phyloP scores from a whole-genome alignment of 371 early-diverging fungal species.

The Haplosporangium sp. region DNA sequence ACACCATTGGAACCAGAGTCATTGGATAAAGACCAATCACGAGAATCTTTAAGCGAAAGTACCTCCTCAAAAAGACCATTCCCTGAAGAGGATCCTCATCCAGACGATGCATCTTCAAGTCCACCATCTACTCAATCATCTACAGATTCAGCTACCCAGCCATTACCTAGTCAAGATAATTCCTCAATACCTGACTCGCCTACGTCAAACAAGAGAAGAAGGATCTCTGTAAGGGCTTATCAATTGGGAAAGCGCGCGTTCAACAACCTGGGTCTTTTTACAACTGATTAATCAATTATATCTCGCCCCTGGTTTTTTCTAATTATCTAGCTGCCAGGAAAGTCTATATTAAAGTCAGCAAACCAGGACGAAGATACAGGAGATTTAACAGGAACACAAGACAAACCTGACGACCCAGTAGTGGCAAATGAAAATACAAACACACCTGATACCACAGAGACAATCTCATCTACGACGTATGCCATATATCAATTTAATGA shows the following conservation, averaged over 20 bases:
- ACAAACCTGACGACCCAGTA: constrained; percentile 2
- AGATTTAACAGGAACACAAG: constrained; percentile 18
- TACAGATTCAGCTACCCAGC: constrained; percentile 1
- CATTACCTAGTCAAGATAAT: constrained; percentile 7
- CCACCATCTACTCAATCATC: constrained; percentile 4
- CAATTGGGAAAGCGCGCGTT: not conserved
- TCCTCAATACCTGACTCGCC: constrained; percentile 6
- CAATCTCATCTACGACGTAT: constrained; percentile 38
- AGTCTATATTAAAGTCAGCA: constrained; percentile 36
- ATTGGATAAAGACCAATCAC: not conserved
- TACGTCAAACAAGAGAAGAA: constrained; percentile 30
- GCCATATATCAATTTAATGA: not conserved
- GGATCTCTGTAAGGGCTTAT: constrained; percentile 32
- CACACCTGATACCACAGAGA: constrained; percentile 27
- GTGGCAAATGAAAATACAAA: not conserved
- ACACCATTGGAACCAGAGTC: not conserved
- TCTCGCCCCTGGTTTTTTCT: too few species aligned
- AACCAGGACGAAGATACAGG: constrained; percentile 21
- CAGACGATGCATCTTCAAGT: not conserved
- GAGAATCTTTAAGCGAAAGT: not conserved
- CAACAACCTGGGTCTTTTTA: too few species aligned
- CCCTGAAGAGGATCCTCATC: constrained; percentile 2
- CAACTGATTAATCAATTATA: too few species aligned
- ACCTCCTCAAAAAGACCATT: constrained; percentile 14
- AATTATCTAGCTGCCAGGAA: constrained; percentile 41